These are phyloP conservation scores for Anaeramoeba ignava DNA, from an alignment of 78 protist genomes.

Conservation along the genomic window DNA sequence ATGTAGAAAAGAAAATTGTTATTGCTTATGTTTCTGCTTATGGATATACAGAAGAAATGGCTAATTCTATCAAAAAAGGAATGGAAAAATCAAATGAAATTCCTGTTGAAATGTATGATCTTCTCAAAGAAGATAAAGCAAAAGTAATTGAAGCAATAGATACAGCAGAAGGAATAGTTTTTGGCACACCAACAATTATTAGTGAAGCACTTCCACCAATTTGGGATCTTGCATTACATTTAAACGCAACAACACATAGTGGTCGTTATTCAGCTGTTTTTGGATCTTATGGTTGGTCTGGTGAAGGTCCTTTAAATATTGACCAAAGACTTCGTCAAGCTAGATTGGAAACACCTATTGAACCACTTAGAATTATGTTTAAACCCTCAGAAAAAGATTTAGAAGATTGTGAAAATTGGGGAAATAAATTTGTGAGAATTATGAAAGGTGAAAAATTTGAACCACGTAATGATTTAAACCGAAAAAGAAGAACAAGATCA, in stretches of 20 bases:
- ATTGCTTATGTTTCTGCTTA: conserved; percentile 8
- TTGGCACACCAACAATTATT: conserved; percentile 10
- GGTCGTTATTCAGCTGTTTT: not conserved
- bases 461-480: not conserved
- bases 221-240: not conserved
- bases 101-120: not conserved
- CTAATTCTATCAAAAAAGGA: not conserved
- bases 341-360: not conserved
- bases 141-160: not conserved
- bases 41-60: conserved; percentile 6
- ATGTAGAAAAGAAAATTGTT: not conserved
- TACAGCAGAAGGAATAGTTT: not conserved
- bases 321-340: conserved; percentile 3
- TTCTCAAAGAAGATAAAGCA: not conserved
- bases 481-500: not conserved
- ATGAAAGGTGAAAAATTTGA: not conserved
- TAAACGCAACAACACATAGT: not conserved
- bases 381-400: not conserved
- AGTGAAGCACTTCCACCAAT: conserved; percentile 5
- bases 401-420: not conserved
- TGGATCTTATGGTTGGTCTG: conserved; percentile 14
- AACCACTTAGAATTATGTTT: not conserved
- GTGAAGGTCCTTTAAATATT: not conserved
- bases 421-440: not conserved
- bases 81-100: not conserved